A percentile compares a stretch with the other conserved stretches of the same genome.
Conservation (phyloP, 2,329 filamentous ascomycete genomes). For the Sporothrix humicola region DNA sequence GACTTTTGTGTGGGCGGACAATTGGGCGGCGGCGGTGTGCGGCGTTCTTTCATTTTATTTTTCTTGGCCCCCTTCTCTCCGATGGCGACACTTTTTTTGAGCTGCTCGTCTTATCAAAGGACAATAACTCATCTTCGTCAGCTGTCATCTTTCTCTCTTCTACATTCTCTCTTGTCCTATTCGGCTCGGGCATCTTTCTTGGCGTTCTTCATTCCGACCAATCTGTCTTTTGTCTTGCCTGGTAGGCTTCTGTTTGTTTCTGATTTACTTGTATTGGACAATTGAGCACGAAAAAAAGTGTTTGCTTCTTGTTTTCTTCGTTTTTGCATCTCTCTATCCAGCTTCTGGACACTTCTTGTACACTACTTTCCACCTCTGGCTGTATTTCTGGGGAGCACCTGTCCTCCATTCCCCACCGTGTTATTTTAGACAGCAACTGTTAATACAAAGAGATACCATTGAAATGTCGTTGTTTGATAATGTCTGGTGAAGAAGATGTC, state of each 20-base stretch:
- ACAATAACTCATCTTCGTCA: not conserved
- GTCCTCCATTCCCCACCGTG: not conserved
- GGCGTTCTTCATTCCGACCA: slow-evolving; percentile 22
- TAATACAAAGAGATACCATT: slow-evolving; percentile 29
- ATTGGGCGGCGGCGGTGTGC: slow-evolving; percentile 26
- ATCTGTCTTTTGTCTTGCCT: not conserved
- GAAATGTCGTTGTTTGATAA: not conserved
- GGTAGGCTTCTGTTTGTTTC: slow-evolving; percentile 4
- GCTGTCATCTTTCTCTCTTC: not conserved
- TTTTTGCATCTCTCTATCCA: not conserved
- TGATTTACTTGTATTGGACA: slow-evolving; percentile 2
- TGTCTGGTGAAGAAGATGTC: not conserved
- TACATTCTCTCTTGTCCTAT: slow-evolving; percentile 11
- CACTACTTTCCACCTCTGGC: slow-evolving; percentile 7
- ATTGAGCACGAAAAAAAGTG: slow-evolving; percentile 25
- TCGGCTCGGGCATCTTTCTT: slow-evolving; percentile 24
- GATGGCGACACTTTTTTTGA: not conserved
- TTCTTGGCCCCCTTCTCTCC: not conserved
- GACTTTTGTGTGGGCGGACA: slow-evolving; percentile 22
- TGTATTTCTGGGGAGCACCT: not conserved
- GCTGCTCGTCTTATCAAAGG: too few species aligned
- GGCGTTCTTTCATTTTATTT: slow-evolving; percentile 30
- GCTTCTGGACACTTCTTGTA: slow-evolving; percentile 21
- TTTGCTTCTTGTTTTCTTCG: slow-evolving; percentile 11
- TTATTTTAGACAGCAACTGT: slow-evolving; percentile 18